A percentile compares a stretch with the other conserved stretches of the same genome.
Conservation (phyloP, 495 filamentous ascomycete species). For the Elasticomyces elasticus region DNA sequence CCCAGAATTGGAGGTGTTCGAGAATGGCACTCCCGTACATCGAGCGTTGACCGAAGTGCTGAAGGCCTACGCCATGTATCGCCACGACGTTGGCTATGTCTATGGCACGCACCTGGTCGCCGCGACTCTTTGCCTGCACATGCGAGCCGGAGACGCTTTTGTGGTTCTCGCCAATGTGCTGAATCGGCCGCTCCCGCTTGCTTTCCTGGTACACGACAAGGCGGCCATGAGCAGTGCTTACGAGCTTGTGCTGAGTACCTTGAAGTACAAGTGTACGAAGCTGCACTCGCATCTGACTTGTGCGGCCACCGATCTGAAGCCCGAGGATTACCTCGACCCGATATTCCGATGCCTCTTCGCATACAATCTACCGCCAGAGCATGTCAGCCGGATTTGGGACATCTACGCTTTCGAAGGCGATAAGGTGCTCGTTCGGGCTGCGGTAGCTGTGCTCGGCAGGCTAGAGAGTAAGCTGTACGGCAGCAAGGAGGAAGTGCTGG, state of each 20-base stretch:
- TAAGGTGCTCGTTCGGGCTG: conserved; percentile 64
- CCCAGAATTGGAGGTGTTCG: conserved; percentile 76
- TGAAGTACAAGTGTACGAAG: conserved; percentile 60
- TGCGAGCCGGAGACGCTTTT: conserved; percentile 65
- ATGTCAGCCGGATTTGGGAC: conserved; percentile 76
- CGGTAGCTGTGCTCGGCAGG: conserved; percentile 57
- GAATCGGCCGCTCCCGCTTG: conserved; percentile 78
- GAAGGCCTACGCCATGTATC: conserved; percentile 85
- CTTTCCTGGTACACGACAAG: conserved; percentile 72
- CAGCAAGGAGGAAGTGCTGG: conserved; percentile 41
- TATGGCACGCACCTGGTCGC: conserved; percentile 80
- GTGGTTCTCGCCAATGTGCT: conserved; percentile 75
- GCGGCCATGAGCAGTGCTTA: conserved; percentile 64
- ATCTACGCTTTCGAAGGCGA: conserved; percentile 93
- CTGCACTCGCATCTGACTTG: conserved; percentile 56
- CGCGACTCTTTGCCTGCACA: conserved; percentile 75
- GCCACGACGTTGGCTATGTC: conserved; percentile 85
- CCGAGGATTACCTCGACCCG: conserved; percentile 46
- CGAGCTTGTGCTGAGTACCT: conserved; percentile 56
- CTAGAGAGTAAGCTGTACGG: conserved; percentile 56
- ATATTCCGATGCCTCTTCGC: conserved; percentile 52
- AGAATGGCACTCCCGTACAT: conserved; percentile 59
- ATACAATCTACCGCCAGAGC: conserved; percentile 55
- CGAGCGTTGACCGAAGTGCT: conserved; percentile 68
- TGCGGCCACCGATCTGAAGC: conserved; percentile 36